Evolutionary conservation across 2,329 filamentous ascomycete species (phyloP), one percentile per base, ranked within the genome.

Genomic region (Salinomyces thailandicus): DNA sequence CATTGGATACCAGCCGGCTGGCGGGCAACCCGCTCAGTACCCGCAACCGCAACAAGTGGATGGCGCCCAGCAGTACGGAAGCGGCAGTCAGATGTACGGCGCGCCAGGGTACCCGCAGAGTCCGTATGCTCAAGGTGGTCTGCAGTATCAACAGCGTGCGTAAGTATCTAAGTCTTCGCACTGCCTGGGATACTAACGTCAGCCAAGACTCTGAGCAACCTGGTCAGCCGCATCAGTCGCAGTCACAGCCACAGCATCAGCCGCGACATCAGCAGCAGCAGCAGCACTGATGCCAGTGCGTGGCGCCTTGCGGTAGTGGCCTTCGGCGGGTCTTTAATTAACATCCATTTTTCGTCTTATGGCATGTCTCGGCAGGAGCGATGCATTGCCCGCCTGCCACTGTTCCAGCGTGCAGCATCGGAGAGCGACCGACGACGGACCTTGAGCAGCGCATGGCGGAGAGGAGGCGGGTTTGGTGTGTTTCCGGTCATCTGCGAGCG

Each of bases 51-150:
- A 67, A 39, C 52, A 55, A 38, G 59, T 67, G 37, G 67, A 69
- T 42, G 63, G 64, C 48, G 67, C 68, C 49, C 61, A 62, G 48
- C 66, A 69, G 59, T 69, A 70, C 55, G 52, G 48, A 26, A 53
- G 56, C 39, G 58, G 53, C 46, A 58, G 57, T 36, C 59, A 61
- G 48, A 57, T 62, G 45, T 68, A 67, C 52, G 53, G 61, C 51
- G 62, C 56, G 54, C 63, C 57, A 51, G 67, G 64, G 56, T 70
- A 69, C 47, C 66, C 67, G 17, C 66, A 67, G 48, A 69, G 66
- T 40, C 66, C 67, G 12, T 71, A 70, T 49, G 60, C 51, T 19
- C 61, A 59, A 43, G 62, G 63, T 47, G 63, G 62, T 49, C 58
- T 66, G 48, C 67, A 67, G 54, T 69, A 71, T 45, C 56, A 57